Evolutionary conservation across 139 green algal genomes (phyloP).

Genomic region (Auxenochlorella pyrenoidosa): DNA sequence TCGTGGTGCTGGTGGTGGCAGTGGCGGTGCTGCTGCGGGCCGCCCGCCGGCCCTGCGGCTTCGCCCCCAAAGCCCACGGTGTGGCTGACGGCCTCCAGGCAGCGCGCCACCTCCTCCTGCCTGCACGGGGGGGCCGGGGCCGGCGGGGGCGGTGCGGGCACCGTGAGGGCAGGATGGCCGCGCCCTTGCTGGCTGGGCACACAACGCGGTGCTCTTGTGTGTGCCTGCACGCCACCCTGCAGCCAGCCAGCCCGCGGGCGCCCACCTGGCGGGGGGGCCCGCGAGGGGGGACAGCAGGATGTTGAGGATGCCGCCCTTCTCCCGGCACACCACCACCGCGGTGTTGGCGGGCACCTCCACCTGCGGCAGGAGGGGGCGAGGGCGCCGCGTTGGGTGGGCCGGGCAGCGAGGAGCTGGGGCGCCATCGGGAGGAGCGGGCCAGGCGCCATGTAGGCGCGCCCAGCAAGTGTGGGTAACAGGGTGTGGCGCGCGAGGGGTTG

Average conservation of each 20-base stretch:
- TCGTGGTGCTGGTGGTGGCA: not conserved
- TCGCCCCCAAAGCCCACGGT: conserved; percentile 4
- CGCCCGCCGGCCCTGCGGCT: not conserved
- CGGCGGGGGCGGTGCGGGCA: no score
- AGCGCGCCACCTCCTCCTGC: conserved; percentile 64
- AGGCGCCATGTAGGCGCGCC: not conserved
- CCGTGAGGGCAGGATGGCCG: no score
- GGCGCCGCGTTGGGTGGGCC: no score
- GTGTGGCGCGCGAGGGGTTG: no score
- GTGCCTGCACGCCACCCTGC: no score
- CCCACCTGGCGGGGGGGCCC: not conserved
- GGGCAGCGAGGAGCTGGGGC: not conserved
- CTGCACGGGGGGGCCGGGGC: not conserved
- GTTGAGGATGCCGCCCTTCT: conserved; percentile 86
- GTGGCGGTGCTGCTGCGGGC: not conserved
- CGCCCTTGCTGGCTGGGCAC: no score
- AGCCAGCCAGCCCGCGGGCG: no score
- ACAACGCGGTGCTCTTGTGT: no score
- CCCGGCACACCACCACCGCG: conserved; percentile 77
- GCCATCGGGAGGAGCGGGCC: not conserved
- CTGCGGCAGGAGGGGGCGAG: not conserved
- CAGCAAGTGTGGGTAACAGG: no score
- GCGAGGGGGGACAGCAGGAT: conserved; percentile 70
- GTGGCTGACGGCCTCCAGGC: conserved; percentile 65
- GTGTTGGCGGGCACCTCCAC: conserved; percentile 84